Evolutionary conservation across 164 flowering plant species (phyloP).

Genomic region (Annona squamosa): DNA sequence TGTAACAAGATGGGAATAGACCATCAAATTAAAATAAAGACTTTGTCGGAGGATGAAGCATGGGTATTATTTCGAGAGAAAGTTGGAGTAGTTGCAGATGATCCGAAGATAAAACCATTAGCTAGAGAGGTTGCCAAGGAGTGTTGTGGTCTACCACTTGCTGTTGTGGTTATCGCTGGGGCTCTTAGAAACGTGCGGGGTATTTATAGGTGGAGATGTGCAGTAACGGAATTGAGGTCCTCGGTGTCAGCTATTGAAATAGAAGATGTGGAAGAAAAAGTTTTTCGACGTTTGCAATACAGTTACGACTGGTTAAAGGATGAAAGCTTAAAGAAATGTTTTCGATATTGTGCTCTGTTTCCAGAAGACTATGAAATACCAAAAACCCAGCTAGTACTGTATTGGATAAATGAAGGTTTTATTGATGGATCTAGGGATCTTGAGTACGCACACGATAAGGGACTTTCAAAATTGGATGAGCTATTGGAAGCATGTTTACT

Average conservation of each 20-base stretch:
- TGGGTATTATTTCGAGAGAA: background rate
- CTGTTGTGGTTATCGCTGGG: background rate
- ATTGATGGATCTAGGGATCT: background rate
- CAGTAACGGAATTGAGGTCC: background rate
- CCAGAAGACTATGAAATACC: background rate
- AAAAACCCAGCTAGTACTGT: background rate
- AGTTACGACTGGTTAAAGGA: slow-evolving; percentile 1
- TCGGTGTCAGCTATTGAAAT: background rate
- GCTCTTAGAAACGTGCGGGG: background rate
- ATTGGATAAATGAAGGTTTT: background rate
- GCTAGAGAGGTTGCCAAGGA: background rate
- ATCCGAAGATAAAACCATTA: background rate
- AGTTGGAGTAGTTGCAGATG: background rate
- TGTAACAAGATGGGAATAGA: background rate
- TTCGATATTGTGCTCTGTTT: slow-evolving; percentile 1
- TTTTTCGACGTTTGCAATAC: background rate
- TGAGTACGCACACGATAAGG: background rate
- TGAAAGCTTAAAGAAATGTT: background rate
- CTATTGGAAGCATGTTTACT: slow-evolving; percentile 1
- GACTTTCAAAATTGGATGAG: background rate
- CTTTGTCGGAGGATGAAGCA: background rate
- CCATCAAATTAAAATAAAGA: background rate
- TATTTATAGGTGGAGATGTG: background rate
- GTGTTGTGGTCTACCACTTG: slow-evolving; percentile 5
- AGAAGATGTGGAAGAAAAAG: background rate